Evolutionary conservation across 2,329 filamentous ascomycete species (phyloP).

Genomic region (Fusarium kyushuense): DNA sequence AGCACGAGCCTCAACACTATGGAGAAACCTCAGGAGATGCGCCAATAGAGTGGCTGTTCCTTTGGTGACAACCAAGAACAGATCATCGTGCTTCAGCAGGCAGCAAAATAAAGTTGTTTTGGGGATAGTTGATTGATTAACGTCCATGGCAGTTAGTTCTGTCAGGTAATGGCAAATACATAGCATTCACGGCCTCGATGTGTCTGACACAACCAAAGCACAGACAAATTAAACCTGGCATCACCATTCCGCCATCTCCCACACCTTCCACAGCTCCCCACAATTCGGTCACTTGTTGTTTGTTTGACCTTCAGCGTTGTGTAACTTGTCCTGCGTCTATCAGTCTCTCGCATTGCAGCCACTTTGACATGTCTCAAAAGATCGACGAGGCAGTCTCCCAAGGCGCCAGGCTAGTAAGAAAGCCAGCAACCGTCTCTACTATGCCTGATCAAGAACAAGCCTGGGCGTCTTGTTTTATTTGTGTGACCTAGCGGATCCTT

Average conservation of each 20-base stretch:
- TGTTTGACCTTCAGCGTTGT: conserved; percentile 18
- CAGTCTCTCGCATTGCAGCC: neutral
- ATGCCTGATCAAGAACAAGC: conserved; percentile 18
- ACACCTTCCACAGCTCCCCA: conserved; percentile 29
- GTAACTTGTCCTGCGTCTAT: conserved; percentile 25
- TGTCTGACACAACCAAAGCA: conserved; percentile 22
- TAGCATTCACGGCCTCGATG: conserved; percentile 6
- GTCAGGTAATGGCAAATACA: conserved; percentile 21
- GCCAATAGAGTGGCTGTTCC: conserved; percentile 15
- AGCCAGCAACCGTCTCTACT: neutral
- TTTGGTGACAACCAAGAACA: neutral
- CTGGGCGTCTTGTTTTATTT: conserved; percentile 28
- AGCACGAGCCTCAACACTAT: conserved; percentile 35
- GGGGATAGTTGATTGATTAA: conserved; percentile 13
- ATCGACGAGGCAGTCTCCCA: conserved; percentile 13
- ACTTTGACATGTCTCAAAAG: conserved; percentile 13
- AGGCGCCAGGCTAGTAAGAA: conserved; percentile 6
- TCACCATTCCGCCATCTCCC: conserved; percentile 23
- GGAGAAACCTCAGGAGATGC: conserved; percentile 9
- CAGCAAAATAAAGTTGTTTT: neutral
- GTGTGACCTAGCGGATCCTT: conserved; percentile 25
- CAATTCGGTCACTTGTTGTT: conserved; percentile 26
- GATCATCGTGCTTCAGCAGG: neutral
- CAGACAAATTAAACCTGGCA: conserved; percentile 25
- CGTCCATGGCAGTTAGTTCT: conserved; percentile 13